Conservation (phyloP, 805 yeast genomes). For the Nakazawaea pomicola region DNA sequence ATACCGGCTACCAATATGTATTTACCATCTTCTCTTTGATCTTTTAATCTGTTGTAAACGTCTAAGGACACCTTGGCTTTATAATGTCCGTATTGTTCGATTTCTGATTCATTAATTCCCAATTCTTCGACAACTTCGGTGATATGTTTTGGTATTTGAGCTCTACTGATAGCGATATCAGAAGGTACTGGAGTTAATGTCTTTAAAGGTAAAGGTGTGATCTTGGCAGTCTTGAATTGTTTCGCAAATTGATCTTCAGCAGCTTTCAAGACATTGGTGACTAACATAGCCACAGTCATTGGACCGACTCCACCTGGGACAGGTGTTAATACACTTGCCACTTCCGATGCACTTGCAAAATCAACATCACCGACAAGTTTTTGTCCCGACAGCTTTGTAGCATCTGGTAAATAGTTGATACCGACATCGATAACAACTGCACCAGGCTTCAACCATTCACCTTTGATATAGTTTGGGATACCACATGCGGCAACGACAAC, state of each 20-base stretch:
- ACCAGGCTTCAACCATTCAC: conserved; percentile 82
- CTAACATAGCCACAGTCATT: conserved; percentile 96
- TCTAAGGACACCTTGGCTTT: conserved; percentile 73
- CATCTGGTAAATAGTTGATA: conserved; percentile 80
- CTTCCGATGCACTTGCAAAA: conserved; percentile 56
- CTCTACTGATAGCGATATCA: conserved; percentile 73
- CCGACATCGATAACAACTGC: conserved; percentile 93
- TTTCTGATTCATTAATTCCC: conserved; percentile 60
- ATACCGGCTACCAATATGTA: conserved; percentile 78
- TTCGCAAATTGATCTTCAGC: conserved; percentile 52
- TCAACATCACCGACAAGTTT: conserved; percentile 95
- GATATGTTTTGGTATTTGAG: conserved; percentile 68
- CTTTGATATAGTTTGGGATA: conserved; percentile 75
- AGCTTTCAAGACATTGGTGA: conserved; percentile 75
- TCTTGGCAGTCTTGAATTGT: conserved; percentile 26
- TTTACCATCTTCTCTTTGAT: conserved; percentile 57
- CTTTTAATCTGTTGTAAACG: conserved; percentile 55
- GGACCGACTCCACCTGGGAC: conserved; percentile 99
- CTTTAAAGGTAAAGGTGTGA: conserved; percentile 52
- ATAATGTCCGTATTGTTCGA: conserved; percentile 70
- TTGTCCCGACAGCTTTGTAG: conserved; percentile 68
- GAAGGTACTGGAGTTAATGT: conserved; percentile 71
- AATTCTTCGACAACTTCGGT: conserved; percentile 64
- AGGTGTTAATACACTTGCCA: conserved; percentile 78
- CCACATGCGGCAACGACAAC: conserved; percentile 92